Evolutionary conservation across 352 stramenopile species (phyloP).

Genomic region (Pythium aphanidermatum): DNA sequence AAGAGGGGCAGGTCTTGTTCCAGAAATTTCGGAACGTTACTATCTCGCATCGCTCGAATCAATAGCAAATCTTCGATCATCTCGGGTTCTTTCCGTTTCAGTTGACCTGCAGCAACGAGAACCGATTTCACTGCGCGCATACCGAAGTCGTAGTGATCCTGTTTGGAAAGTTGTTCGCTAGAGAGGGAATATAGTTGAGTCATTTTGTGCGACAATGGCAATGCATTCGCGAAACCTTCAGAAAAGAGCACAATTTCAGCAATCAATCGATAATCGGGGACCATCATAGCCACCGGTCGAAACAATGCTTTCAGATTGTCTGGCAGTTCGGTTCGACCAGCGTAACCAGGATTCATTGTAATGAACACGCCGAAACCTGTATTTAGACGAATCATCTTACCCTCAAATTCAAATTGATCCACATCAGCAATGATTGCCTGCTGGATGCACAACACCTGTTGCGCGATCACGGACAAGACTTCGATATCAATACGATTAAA

Average conservation of each 20-base stretch:
- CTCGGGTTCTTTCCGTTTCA: constrained; percentile 92
- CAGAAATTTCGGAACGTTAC: constrained; percentile 94
- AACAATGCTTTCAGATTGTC: constrained; percentile 95
- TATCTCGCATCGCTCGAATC: constrained; percentile 95
- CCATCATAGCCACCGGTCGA: constrained; percentile 93
- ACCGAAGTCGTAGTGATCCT: constrained; percentile 94
- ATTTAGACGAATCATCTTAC: constrained; percentile 89
- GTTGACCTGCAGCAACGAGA: constrained; percentile 89
- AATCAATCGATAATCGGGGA: constrained; percentile 92
- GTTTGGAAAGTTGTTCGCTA: constrained; percentile 92
- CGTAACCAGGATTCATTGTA: constrained; percentile 94
- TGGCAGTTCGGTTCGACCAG: constrained; percentile 88
- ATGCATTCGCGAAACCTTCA: constrained; percentile 90
- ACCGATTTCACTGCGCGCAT: constrained; percentile 94
- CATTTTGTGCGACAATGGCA: constrained; percentile 93
- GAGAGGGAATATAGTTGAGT: constrained; percentile 91
- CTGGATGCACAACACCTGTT: constrained; percentile 94
- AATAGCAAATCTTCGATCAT: constrained; percentile 93
- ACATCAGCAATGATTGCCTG: constrained; percentile 89
- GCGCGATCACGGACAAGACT: constrained; percentile 93
- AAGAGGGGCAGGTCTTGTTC: constrained; percentile 93
- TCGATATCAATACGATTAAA: constrained; percentile 97
- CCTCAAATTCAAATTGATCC: constrained; percentile 92
- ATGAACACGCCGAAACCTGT: constrained; percentile 93
- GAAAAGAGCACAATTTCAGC: constrained; percentile 94